Evolutionary conservation across 2,329 filamentous ascomycete genomes (phyloP), one percentile per base, ranked within the genome.

Genomic region (Colletotrichum sp.): DNA sequence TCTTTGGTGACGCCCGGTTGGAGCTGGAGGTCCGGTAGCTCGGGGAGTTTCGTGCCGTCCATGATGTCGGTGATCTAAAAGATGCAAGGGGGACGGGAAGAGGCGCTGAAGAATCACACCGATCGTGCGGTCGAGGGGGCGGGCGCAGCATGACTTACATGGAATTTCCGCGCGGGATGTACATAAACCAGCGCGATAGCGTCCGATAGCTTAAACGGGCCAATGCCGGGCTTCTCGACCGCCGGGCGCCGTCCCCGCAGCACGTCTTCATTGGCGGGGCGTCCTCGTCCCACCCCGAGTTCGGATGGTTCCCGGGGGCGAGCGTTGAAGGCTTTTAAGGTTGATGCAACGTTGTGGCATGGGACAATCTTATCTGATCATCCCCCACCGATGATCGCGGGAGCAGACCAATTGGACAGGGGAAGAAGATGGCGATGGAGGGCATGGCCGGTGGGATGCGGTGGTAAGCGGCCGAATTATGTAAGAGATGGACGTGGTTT

Each of bases 341-440:
- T 52, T 61, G 25, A 60, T 32, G 27, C 27, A 60, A 30, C 57
- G 57, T 32, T 60, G 57, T 28, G 57, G 27, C 34, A 25, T 34
- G 28, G n/a, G 68, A 74, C 66, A 28, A 71, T 66, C 61, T 48
- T 30, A 74, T 74, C 25, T 66, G 67, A 52, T 74, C 36, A 71
- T 60, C 48, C 28, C 68, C 48, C 11, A 34, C 61, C 32, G 22
- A 34, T 39, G 61, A 39, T 64, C 61, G 61, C 36, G 32, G 61
- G 16, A 39, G 13, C 16, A 34, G 32, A 16, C 61, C 61, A 64
- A 64, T 39, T n/a, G 30, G 28, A 15, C 8, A 16, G 9, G n/a
- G 25, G 34, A 34, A 8, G 25, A 25, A 11, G 34, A 34, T 25
- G 55, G 61, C 8, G 22, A 16, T 15, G 34, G 32, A 39, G n/a